Conservation (phyloP, 2,329 filamentous ascomycete species). For the Botrytis tulipae region DNA sequence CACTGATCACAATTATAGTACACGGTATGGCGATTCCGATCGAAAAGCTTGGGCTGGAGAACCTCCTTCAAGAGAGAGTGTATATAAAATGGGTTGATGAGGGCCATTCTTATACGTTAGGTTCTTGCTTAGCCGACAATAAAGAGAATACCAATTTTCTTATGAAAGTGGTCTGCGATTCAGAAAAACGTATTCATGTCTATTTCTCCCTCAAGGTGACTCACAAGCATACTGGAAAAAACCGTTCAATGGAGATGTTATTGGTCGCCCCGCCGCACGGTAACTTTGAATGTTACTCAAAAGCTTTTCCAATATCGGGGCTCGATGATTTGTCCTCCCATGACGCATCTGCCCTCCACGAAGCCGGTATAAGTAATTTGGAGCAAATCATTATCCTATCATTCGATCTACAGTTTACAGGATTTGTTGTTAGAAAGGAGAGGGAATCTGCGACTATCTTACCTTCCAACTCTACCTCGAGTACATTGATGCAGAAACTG, state of each 20-base stretch:
- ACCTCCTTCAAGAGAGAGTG: not conserved
- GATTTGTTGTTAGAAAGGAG: not conserved
- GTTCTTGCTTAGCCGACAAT: not conserved
- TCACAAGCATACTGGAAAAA: not conserved
- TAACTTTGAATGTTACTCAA: not conserved
- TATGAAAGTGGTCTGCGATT: not conserved
- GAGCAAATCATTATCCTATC: not conserved
- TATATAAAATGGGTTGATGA: not conserved
- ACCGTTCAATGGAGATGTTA: not conserved
- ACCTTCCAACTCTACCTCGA: not conserved
- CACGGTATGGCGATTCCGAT: not conserved
- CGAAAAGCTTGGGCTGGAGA: not conserved
- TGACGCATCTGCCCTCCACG: not conserved
- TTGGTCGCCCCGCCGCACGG: not conserved
- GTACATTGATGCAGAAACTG: not conserved
- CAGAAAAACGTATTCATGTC: not conserved
- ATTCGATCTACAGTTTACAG: not conserved
- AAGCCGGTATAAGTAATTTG: not conserved
- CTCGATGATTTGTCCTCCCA: not conserved
- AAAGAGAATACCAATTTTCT: not conserved
- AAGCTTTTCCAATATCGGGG: not conserved
- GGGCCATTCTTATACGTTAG: not conserved
- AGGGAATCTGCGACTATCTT: not conserved
- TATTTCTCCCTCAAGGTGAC: not conserved
- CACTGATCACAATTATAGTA: not conserved